Evolutionary conservation across 805 yeast genomes (phyloP).

Genomic region (Teunomyces cretensis): DNA sequence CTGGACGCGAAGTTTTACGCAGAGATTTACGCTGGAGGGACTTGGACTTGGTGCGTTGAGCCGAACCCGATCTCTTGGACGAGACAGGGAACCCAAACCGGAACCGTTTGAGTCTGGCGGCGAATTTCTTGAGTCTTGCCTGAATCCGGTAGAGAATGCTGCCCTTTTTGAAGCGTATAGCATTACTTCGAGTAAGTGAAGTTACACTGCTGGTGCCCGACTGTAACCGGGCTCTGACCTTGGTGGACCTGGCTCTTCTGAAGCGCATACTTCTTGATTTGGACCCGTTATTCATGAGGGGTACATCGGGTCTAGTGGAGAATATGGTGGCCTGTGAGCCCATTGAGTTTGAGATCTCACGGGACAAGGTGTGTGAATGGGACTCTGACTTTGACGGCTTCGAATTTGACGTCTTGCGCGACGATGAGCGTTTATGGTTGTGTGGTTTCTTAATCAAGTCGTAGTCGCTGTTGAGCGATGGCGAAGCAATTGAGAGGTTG

Average conservation of each 20-base stretch:
- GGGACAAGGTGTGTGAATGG: conserved; percentile 8
- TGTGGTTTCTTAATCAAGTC: conserved; percentile 4
- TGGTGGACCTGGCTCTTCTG: conserved; percentile 1
- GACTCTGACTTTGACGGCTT: conserved; percentile 4
- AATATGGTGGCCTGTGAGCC: conserved; percentile 46
- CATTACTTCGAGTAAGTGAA: conserved; percentile 15
- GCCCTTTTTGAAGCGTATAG: conserved; percentile 36
- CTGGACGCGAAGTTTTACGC: background rate
- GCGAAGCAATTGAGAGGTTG: conserved; percentile 16
- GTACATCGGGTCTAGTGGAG: conserved; percentile 30
- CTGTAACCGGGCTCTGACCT: background rate
- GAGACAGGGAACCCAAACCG: conserved; percentile 24
- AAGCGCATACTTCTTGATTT: background rate
- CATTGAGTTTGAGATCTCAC: conserved; percentile 37
- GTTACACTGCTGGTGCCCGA: background rate
- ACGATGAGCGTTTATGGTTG: background rate
- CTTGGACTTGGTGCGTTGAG: background rate
- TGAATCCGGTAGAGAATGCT: conserved; percentile 31
- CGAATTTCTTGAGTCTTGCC: conserved; percentile 22
- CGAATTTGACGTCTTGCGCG: conserved; percentile 6
- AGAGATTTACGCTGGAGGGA: too few species aligned
- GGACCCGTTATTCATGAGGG: background rate
- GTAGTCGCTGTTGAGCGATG: conserved; percentile 9
- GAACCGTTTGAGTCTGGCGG: conserved; percentile 20
- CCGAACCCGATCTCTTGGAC: conserved; percentile 17